A percentile compares a stretch with the other conserved stretches of the same genome.
These are phyloP conservation scores for Hydrangea macrophylla DNA, from an alignment of 148 eudicot genomes.

Conservation along the genomic window DNA sequence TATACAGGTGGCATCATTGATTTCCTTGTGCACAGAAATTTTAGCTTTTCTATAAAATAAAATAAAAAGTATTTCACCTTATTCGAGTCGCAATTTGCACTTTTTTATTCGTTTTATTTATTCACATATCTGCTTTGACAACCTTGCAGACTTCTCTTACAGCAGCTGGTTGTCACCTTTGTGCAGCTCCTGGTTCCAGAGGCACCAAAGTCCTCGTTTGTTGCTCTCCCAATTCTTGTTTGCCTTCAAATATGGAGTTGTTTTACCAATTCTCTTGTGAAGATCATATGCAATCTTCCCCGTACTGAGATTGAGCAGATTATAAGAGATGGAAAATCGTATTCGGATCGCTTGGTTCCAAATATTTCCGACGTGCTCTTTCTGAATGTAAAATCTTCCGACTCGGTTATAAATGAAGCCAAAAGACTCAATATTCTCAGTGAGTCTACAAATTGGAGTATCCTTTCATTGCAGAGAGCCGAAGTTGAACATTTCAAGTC, in stretches of 20 bases:
- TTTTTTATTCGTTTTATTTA: conserved; percentile 4
- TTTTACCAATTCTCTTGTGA: conserved; percentile 26
- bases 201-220: conserved; percentile 81
- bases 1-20: neutral
- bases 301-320: conserved; percentile 47
- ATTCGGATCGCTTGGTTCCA: conserved; percentile 20
- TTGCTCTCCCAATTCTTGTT: conserved; percentile 50
- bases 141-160: conserved; percentile 70
- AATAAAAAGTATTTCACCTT: neutral
- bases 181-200: conserved; percentile 89
- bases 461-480: conserved; percentile 45
- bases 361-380: conserved; percentile 47
- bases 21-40: neutral
- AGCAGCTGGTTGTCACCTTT: conserved; percentile 89
- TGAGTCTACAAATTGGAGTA: conserved; percentile 45
- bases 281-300: conserved; percentile 15
- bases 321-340: conserved; percentile 36
- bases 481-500: conserved; percentile 60
- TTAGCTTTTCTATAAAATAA: too few relatives aligned
- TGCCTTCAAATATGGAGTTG: conserved; percentile 40
- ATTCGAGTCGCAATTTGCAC: neutral
- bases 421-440: conserved; percentile 51
- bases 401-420: conserved; percentile 57
- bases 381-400: conserved; percentile 36
- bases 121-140: conserved; percentile 7